Base-by-base conservation (phyloP, 2,329 filamentous ascomycete species). In the Nigrospora oryzae region DNA sequence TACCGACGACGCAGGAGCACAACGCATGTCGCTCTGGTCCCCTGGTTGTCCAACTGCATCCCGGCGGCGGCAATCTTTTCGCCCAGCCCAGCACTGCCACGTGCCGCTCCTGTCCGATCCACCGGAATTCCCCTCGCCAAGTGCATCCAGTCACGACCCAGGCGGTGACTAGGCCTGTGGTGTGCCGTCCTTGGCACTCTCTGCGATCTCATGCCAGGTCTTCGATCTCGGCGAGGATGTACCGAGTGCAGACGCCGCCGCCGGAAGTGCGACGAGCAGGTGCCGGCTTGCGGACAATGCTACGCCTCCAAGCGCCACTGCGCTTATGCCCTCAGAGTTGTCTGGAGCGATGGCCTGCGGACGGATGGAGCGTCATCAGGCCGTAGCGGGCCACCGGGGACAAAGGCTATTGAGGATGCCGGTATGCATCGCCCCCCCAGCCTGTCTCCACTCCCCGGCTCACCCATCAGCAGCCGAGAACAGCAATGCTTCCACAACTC, bases 121-220 rank as follows among this genome's bases (percentile, higher is more conserved):
- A 28, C 5, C 23, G 2, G 23, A 28, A 28, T 6, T 28, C 8
- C 23, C 23, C 2, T 7, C 7, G 8, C 23, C 2, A 10, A 28
- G 4, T 28, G 5, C 23, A 28, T 28, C 8, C 23, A 62, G 63
- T n/a, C 64, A 69, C 30, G 49, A 56, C 14, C n/a, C n/a, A n/a
- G 55, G 10, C 23, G 23, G 23, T 28, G 10, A 28, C 23, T 28
- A 2, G 7, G 23, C 23, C 23, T 42, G 19, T 17, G 34, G 36
- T 36, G 32, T 36, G 40, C 40, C 40, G 1, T 30, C 19, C 2
- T 11, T 13, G 32, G 33, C 40, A 36, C 40, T 16, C 2, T 33
- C 31, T 16, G 13, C 14, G 19, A 42, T 16, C 40, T 16, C 28
- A 49, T 45, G 42, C 39, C 35, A 39, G 40, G 45, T 14, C 17